A percentile compares a stretch with the other conserved stretches of the same genome.
Conservation (phyloP, 768 basidiomycete genomes). For the Suillus brevipes region DNA sequence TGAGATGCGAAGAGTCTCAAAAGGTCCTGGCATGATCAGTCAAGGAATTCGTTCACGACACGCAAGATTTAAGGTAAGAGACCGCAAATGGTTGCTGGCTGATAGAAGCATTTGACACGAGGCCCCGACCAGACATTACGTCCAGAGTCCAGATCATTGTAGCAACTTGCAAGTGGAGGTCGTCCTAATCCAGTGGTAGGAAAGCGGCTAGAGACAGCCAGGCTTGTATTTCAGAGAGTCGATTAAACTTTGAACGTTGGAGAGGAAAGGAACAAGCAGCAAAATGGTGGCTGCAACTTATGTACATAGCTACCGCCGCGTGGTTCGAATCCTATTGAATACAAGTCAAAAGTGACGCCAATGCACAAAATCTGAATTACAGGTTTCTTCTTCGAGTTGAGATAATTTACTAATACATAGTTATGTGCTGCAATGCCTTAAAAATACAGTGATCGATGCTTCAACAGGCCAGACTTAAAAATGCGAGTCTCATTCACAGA, state of each 20-base stretch:
- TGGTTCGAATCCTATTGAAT: no score
- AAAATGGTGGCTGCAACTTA: no score
- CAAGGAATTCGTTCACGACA: no score
- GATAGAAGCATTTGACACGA: neutral
- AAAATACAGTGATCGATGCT: neutral
- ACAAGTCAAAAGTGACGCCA: no score
- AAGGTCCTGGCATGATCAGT: slow-evolving; percentile 1
- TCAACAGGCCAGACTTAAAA: neutral
- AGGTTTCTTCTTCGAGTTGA: neutral
- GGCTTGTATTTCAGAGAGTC: neutral
- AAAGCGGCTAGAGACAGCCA: neutral
- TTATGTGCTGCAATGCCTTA: neutral
- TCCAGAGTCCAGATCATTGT: neutral
- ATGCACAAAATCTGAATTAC: neutral
- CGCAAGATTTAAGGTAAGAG: neutral
- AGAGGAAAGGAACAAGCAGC: neutral
- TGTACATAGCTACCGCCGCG: no score
- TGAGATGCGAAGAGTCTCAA: slow-evolving; percentile 1
- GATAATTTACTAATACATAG: neutral
- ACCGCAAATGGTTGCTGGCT: neutral
- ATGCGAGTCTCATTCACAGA: neutral
- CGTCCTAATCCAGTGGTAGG: neutral
- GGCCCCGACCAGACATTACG: neutral
- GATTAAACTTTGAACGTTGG: neutral
- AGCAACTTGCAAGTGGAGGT: neutral